These are phyloP conservation scores for Cystobasidium pallidum DNA, from an alignment of 1,284 basidiomycete genomes.

Conservation along the genomic window DNA sequence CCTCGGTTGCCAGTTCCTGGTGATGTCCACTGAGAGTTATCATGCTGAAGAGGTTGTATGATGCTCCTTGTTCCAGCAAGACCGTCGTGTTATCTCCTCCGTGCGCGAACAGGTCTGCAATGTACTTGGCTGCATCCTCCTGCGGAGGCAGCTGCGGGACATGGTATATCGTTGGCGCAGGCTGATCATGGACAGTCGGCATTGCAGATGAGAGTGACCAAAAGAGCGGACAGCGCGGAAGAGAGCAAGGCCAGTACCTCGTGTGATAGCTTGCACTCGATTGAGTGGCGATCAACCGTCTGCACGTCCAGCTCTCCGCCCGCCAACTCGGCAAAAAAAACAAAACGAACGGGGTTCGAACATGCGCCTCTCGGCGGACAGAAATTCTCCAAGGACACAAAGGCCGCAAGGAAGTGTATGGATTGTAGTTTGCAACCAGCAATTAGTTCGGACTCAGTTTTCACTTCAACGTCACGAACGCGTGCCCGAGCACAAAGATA, in stretches of 20 bases:
- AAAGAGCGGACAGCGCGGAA: too few species aligned
- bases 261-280: too few species aligned
- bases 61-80: slow-evolving; percentile 42
- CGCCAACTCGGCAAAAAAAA: background rate
- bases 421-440: slow-evolving; percentile 45
- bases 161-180: background rate
- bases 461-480: slow-evolving; percentile 42
- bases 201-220: background rate
- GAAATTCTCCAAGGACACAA: slow-evolving; percentile 44
- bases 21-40: slow-evolving; percentile 46
- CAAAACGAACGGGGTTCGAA: slow-evolving; percentile 36
- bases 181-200: background rate
- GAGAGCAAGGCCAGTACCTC: too few species aligned
- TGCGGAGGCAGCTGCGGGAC: slow-evolving; percentile 16
- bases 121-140: slow-evolving; percentile 45
- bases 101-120: slow-evolving; percentile 48
- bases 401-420: slow-evolving; percentile 42
- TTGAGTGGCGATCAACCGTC: too few species aligned
- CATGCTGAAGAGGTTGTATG: slow-evolving; percentile 47
- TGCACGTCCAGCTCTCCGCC: too few species aligned
- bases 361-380: slow-evolving; percentile 43
- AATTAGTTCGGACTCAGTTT: slow-evolving; percentile 44
- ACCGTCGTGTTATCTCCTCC: slow-evolving; percentile 49
- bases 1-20: slow-evolving; percentile 51
- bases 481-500: slow-evolving; percentile 45